These are phyloP conservation scores for Lentinula detonsa DNA, from an alignment of 768 basidiomycete genomes.

Conservation along the genomic window DNA sequence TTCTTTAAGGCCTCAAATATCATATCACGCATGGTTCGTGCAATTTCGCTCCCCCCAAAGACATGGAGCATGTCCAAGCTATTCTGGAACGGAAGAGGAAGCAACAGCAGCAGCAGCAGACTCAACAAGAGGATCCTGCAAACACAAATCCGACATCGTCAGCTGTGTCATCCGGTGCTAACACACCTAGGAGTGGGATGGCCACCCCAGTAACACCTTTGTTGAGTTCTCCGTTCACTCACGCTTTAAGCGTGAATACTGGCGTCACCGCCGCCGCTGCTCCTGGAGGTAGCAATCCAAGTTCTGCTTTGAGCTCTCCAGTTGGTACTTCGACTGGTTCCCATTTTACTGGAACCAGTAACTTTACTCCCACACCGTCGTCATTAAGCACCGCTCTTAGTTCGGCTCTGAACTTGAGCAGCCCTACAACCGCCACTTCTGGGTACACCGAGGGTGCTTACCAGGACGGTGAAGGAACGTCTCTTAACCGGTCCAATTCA, in stretches of 20 bases:
- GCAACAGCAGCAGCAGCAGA: constrained; percentile 24
- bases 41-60: constrained; percentile 88
- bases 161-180: constrained; percentile 2
- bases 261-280: not conserved
- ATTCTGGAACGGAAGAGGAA: constrained; percentile 53
- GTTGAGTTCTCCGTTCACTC: not conserved
- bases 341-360: not conserved
- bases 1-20: constrained; percentile 73
- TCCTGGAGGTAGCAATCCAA: not conserved
- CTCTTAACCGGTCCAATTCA: not conserved
- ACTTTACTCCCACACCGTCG: not conserved
- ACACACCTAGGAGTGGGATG: constrained; percentile 5
- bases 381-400: constrained; percentile 3
- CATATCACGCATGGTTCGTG: constrained; percentile 91
- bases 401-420: not conserved
- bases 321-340: not conserved
- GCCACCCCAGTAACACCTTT: constrained; percentile 1
- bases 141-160: not conserved
- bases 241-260: not conserved
- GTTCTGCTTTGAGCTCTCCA: not conserved
- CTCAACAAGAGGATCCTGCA: not conserved
- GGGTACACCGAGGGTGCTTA: not conserved
- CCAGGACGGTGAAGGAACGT: not conserved
- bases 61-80: constrained; percentile 70
- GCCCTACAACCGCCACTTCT: not conserved